These are phyloP conservation scores for Lepidium sativum DNA, from an alignment of 345 rosid genomes.

Conservation along the genomic window DNA sequence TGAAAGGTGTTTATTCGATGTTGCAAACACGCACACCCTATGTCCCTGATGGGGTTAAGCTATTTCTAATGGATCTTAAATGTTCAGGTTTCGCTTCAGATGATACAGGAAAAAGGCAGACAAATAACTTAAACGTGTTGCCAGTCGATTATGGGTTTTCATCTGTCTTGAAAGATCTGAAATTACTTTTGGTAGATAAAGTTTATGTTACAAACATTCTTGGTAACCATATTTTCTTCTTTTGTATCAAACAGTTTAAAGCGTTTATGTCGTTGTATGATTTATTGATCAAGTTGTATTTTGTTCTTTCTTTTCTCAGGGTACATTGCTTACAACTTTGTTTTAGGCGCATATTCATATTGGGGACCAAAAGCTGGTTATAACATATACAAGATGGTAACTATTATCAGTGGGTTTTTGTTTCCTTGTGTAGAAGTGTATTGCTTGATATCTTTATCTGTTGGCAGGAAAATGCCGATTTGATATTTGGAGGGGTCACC, in stretches of 20 bases:
- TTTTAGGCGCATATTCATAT: slow-evolving; percentile 89
- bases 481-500: slow-evolving; percentile 89
- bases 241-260: neutral
- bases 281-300: slow-evolving; percentile 36
- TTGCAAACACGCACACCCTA: neutral
- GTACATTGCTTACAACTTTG: slow-evolving; percentile 77
- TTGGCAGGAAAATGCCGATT: slow-evolving; percentile 70
- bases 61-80: slow-evolving; percentile 21
- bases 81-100: slow-evolving; percentile 62
- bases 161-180: slow-evolving; percentile 52
- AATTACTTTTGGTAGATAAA: slow-evolving; percentile 51
- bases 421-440: neutral
- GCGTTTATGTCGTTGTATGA: neutral
- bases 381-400: slow-evolving; percentile 80
- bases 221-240: slow-evolving; percentile 39
- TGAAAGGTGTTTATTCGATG: slow-evolving; percentile 55
- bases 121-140: slow-evolving; percentile 13
- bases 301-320: slow-evolving; percentile 40
- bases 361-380: slow-evolving; percentile 98
- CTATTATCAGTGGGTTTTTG: neutral
- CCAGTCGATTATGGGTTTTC: slow-evolving; percentile 38
- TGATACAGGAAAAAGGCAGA: slow-evolving; percentile 30
- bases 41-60: neutral
- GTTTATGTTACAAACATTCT: slow-evolving; percentile 66
- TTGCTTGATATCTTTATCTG: neutral